Base-by-base conservation (phyloP, 2,329 filamentous ascomycete genomes). In the Trichothecium roseum region DNA sequence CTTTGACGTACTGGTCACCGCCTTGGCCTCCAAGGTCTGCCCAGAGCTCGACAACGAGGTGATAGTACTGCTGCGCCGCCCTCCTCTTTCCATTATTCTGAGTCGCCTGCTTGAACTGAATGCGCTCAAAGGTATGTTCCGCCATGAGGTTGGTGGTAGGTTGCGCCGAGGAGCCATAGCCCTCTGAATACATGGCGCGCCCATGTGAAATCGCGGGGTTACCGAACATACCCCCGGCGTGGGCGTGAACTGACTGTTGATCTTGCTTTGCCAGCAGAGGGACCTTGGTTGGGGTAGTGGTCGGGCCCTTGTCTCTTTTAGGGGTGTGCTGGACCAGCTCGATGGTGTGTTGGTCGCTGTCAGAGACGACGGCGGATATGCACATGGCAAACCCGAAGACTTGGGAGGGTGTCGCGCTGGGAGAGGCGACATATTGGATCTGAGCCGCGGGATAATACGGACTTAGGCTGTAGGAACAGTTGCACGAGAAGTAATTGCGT, bases 51-150 rank as follows among this genome's bases (percentile, higher is more conserved):
- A 94, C 80, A 31, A 93, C 74, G n/a, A 95, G 68, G 48, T 91
- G 84, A 51, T 93, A 94, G 56, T 87, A 94, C 48, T 94, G 88
- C 52, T 95, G 87, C 14, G 87, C 85, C 2, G 87, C 87, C 38
- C 88, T 71, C 45, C 88, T 72, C 56, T 94, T 94, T 32, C 87
- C 87, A 46, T 95, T 95, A 62, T 94, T 95, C 17, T 86, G 85
- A 0, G 87, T 94, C 2, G 88, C 87, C 44, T 85, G 84, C 56
- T 94, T 93, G 70, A 94, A 95, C 49, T 94, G 87, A 35, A 94
- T 91, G 9, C 88, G 78, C 53, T 94, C 87, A 52, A 93, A 95
- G 0, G 69, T 75, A 42, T 76, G 68, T 45, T 77, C 72, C 6
- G 62, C 69, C 5, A 68, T 63, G 13, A 61, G 58, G 51, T 32